phyloP scores from a whole-genome alignment of 495 filamentous ascomycete species.

The Ramalina peruviana region DNA sequence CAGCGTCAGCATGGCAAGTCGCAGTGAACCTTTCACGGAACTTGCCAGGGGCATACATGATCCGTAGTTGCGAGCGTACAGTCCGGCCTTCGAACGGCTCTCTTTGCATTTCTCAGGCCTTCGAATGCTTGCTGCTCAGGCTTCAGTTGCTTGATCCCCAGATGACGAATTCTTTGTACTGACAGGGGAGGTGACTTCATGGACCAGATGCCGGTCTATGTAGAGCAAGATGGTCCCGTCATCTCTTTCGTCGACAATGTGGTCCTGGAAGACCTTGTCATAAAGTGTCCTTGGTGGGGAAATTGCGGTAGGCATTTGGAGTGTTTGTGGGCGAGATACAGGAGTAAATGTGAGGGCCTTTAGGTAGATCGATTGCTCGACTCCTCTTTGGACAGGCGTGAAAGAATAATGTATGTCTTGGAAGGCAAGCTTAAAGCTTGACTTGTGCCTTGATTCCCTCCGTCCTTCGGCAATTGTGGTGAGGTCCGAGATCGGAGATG shows the following conservation, averaged over 20 bases:
- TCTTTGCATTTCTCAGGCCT: conserved; percentile 72
- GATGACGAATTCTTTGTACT: conserved; percentile 12
- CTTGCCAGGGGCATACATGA: conserved; percentile 53
- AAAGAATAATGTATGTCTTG: no score
- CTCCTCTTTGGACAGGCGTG: background rate
- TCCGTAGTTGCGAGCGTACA: conserved; percentile 95
- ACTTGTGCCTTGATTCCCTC: no score
- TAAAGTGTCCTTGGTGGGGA: conserved; percentile 77
- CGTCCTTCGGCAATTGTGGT: no score
- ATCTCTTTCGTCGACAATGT: conserved; percentile 86
- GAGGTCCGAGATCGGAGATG: no score
- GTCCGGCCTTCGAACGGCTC: conserved; percentile 82
- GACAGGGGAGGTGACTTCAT: conserved; percentile 94
- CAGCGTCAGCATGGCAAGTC: conserved; percentile 8
- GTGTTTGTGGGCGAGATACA: no score
- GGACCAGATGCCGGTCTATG: conserved; percentile 81
- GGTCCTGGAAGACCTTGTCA: conserved; percentile 90
- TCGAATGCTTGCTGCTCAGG: conserved; percentile 78
- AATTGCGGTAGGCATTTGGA: conserved; percentile 63
- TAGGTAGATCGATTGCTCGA: background rate
- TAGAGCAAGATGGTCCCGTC: conserved; percentile 89
- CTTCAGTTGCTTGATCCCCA: background rate
- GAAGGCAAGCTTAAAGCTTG: no score
- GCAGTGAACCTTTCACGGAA: background rate
- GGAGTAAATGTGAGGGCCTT: conserved; percentile 9